phyloP scores from a whole-genome alignment of 2,329 filamentous ascomycete genomes.

The Cordyceps cicadae region DNA sequence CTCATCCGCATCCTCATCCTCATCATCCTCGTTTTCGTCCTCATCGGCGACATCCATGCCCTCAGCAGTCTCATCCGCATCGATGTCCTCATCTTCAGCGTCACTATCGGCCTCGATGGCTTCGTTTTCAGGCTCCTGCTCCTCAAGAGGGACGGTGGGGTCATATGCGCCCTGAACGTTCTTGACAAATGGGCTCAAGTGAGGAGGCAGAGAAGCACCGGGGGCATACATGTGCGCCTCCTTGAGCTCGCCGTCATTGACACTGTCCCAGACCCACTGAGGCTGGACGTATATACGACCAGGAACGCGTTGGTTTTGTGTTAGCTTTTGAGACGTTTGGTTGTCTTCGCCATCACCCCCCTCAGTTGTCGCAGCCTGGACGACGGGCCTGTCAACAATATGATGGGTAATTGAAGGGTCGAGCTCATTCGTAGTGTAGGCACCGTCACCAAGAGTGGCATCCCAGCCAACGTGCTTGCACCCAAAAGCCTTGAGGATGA shows the following conservation, averaged over 20 bases:
- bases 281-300: slow-evolving; percentile 90
- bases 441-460: slow-evolving; percentile 77
- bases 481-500: slow-evolving; percentile 86
- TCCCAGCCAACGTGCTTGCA: slow-evolving; percentile 97
- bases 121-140: slow-evolving; percentile 82
- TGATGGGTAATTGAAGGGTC: slow-evolving; percentile 92
- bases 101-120: slow-evolving; percentile 59
- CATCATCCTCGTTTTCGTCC: slow-evolving; percentile 38
- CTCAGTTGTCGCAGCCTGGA: slow-evolving; percentile 50
- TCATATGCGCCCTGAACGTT: slow-evolving; percentile 81
- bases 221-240: slow-evolving; percentile 82
- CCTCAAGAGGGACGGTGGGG: slow-evolving; percentile 74
- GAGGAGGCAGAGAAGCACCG: slow-evolving; percentile 81
- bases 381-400: slow-evolving; percentile 79
- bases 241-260: slow-evolving; percentile 86
- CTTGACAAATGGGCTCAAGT: slow-evolving; percentile 94
- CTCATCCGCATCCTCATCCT: slow-evolving; percentile 36
- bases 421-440: slow-evolving; percentile 82
- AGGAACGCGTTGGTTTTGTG: slow-evolving; percentile 66
- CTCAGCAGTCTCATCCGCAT: slow-evolving; percentile 28
- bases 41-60: slow-evolving; percentile 37
- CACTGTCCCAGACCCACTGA: slow-evolving; percentile 96
- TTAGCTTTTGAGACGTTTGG: slow-evolving; percentile 52
- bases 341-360: slow-evolving; percentile 47
- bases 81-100: slow-evolving; percentile 39